phyloP scores from a whole-genome alignment of 345 rosid species.

The Citrus trifoliata region DNA sequence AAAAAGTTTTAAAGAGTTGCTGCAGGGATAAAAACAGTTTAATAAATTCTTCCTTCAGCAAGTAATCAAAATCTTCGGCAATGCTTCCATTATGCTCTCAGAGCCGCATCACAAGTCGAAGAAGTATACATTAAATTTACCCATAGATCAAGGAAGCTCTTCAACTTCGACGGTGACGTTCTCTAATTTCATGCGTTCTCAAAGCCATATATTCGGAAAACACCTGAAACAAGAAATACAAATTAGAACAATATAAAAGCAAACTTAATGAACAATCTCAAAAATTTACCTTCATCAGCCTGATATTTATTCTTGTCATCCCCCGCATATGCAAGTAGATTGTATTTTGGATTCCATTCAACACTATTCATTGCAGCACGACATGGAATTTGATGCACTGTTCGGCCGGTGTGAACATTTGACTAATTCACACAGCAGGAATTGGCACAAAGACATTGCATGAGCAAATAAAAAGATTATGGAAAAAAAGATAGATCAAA shows the following conservation, averaged over 20 bases:
- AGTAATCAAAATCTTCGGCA: too few relatives aligned
- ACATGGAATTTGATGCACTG: slow-evolving; percentile 91
- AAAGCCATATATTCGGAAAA: slow-evolving; percentile 85
- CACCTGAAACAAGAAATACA: slow-evolving; percentile 50
- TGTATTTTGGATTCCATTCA: slow-evolving; percentile 95
- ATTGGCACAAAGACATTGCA: background rate
- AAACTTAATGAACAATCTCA: background rate
- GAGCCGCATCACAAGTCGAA: too few relatives aligned
- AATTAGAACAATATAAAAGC: background rate
- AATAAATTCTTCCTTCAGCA: too few relatives aligned
- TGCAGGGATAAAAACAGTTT: too few relatives aligned
- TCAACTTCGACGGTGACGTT: too few relatives aligned
- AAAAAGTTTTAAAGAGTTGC: too few relatives aligned
- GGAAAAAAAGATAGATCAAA: background rate
- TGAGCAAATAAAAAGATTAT: background rate
- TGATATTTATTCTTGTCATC: slow-evolving; percentile 95
- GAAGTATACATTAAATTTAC: too few relatives aligned
- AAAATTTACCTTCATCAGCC: slow-evolving; percentile 74
- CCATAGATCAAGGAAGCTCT: too few relatives aligned
- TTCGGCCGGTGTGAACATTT: slow-evolving; percentile 80
- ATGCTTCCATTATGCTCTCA: too few relatives aligned
- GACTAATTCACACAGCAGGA: slow-evolving; percentile 49
- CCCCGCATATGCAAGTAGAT: slow-evolving; percentile 94
- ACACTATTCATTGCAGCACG: slow-evolving; percentile 97
- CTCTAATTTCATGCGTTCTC: slow-evolving; percentile 16